Base-by-base conservation (phyloP, 2,329 filamentous ascomycete genomes). In the Claviceps sp. region DNA sequence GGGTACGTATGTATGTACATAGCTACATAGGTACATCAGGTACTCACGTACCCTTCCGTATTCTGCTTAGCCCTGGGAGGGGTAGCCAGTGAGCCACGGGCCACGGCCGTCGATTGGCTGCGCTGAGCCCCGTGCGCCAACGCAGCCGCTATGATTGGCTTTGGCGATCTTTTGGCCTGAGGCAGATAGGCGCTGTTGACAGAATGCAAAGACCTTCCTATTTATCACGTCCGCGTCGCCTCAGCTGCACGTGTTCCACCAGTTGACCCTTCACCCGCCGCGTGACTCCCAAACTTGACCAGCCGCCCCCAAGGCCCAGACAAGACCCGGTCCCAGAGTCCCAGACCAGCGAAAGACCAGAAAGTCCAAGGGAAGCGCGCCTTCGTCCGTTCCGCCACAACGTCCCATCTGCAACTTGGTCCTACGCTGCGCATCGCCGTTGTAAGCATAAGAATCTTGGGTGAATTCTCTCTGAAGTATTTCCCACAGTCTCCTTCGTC, bases 401-500 rank as follows among this genome's bases (percentile, higher is more conserved):
- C 51, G 11, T 50, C 18, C 9, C 47, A 45, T 45, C 43, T 45
- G 42, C 47, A 50, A 50, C 47, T 46, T 47, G 47, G 51, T 52
- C 51, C 42, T 50, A 46, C 51, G 44, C 26, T 8, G 37, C 41
- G 47, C 20, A 43, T 47, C 51, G 48, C 53, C 60, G 56, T 57
- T 47, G 42, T 50, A 52, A 63, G 58, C 60, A 61, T 63, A 62
- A 64, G 62, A 57, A 59, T 54, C 55, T 52, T 52, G 46, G 50
- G 22, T 49, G 37, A 37, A 41, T 47, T 52, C 49, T 16, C 16
- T 26, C 16, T 37, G n/a, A 20, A 47, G 30, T 24, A 8, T 47
- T 34, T 34, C 37, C 41, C 22, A 37, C 40, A 46, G 46, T 50
- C 46, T 18, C 51, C 52, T 51, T 20, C 44, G 11, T 42, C 6